Evolutionary conservation across 805 yeast species (phyloP), one percentile per base, ranked within the genome.

Genomic region (Teunomyces panamensis): DNA sequence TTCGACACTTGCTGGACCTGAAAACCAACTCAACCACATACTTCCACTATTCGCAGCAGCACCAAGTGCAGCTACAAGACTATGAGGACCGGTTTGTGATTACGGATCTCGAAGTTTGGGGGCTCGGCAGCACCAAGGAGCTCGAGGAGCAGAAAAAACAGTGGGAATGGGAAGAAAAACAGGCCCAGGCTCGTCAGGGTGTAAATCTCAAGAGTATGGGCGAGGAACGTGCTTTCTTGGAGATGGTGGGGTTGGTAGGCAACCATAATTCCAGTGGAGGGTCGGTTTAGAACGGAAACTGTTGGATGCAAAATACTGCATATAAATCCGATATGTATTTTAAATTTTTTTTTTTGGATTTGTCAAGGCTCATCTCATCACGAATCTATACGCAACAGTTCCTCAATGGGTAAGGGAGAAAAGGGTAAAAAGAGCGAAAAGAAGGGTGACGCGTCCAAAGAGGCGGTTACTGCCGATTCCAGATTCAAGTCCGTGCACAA

Each of bases 91-190:
- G 89, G 43, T 81, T 92, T 56, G 61, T 76, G 46, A 79, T 92
- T 6, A 80, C 83, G 4, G 91, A 86, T 53, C 68, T 91, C 24
- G 97, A 91, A 60, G 96, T 90, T 0, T 87, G 94, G 91, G 98
- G 98, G 0, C 79, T 89, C 48, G 98, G 97, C 1, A 81, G 88
- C 6, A 81, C 79, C 8, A 80, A 83, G 50, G 96, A 89, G 54
- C 68, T 90, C 42, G 84, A 78, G 28, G 91, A 85, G 51, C 97
- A 91, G 65, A 71, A 77, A 41, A 80, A 79, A 56, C 78, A 79
- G 50, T 87, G 96, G 94, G 90, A 85, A 56, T 90, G 97, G 97
- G 97, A 92, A 60, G 86, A 85, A 59, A 73, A 81, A 43, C 96
- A 89, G 61, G 96, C 96, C 0, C 78, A 82, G 55, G 84, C 89